Conservation (phyloP, 345 rosid species). For the Salix exigua region DNA sequence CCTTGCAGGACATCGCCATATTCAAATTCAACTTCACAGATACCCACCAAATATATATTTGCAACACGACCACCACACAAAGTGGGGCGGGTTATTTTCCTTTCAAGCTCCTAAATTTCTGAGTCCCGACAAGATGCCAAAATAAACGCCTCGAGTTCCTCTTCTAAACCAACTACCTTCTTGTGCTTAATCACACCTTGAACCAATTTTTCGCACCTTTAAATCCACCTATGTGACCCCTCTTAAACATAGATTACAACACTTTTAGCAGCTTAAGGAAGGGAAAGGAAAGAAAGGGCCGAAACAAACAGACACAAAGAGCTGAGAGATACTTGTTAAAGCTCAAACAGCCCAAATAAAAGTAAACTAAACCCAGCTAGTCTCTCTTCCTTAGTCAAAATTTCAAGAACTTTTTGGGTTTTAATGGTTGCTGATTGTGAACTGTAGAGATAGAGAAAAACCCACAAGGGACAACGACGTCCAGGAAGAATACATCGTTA, state of each 20-base stretch:
- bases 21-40: slow-evolving; percentile 19
- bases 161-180: neutral
- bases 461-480: slow-evolving; percentile 38
- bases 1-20: slow-evolving; percentile 95
- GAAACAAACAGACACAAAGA: neutral
- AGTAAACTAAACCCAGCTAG: slow-evolving; percentile 2
- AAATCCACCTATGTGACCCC: neutral
- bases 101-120: neutral
- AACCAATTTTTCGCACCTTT: neutral
- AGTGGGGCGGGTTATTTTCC: neutral
- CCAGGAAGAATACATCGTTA: slow-evolving; percentile 33
- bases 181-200: neutral
- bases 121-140: slow-evolving; percentile 1
- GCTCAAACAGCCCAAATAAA: neutral
- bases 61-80: neutral
- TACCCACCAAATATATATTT: neutral
- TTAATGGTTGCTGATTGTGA: slow-evolving; percentile 9
- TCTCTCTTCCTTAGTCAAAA: slow-evolving; percentile 7
- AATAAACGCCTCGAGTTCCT: neutral
- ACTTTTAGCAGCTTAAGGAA: neutral
- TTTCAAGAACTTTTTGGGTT: neutral
- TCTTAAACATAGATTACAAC: neutral
- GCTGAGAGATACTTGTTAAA: neutral
- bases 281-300: neutral
- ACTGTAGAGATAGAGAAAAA: slow-evolving; percentile 29